These are phyloP conservation scores for Lentinula aciculospora DNA, from an alignment of 768 basidiomycete species.

Conservation along the genomic window DNA sequence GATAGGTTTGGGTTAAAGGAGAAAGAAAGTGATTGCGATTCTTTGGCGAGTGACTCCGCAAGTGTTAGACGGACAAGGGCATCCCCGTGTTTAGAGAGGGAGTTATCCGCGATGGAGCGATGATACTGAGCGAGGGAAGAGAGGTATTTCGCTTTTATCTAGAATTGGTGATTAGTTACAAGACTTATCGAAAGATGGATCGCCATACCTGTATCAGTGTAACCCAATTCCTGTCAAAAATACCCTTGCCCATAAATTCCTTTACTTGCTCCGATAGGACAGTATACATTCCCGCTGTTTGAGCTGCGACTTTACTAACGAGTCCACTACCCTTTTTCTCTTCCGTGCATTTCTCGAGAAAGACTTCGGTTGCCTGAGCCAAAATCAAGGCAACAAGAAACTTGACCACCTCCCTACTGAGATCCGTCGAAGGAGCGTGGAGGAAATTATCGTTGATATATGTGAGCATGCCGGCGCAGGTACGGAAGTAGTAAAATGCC, in stretches of 20 bases:
- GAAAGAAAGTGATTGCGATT: slow-evolving; percentile 64
- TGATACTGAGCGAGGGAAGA: slow-evolving; percentile 83
- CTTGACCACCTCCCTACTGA: slow-evolving; percentile 91
- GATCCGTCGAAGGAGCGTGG: slow-evolving; percentile 93
- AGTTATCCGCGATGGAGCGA: slow-evolving; percentile 72
- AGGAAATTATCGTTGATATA: slow-evolving; percentile 99
- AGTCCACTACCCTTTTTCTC: slow-evolving; percentile 84
- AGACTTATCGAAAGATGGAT: neutral
- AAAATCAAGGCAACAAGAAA: slow-evolving; percentile 84
- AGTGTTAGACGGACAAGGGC: slow-evolving; percentile 74
- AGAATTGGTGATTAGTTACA: slow-evolving; percentile 8
- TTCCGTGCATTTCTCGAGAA: slow-evolving; percentile 89
- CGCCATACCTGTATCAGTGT: slow-evolving; percentile 68
- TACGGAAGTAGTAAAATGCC: slow-evolving; percentile 86
- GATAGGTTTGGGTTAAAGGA: slow-evolving; percentile 69
- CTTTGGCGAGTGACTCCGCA: slow-evolving; percentile 78
- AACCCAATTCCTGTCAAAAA: slow-evolving; percentile 94
- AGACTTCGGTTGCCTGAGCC: slow-evolving; percentile 94
- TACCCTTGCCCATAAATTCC: slow-evolving; percentile 94
- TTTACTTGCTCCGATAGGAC: slow-evolving; percentile 87
- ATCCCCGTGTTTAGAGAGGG: slow-evolving; percentile 79
- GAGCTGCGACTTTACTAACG: slow-evolving; percentile 78
- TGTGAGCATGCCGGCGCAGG: slow-evolving; percentile 92
- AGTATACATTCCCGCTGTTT: slow-evolving; percentile 77
- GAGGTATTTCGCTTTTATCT: slow-evolving; percentile 93